Evolutionary conservation across 192 early-diverging fungal species (phyloP).

Genomic region (Backusella australiensis): DNA sequence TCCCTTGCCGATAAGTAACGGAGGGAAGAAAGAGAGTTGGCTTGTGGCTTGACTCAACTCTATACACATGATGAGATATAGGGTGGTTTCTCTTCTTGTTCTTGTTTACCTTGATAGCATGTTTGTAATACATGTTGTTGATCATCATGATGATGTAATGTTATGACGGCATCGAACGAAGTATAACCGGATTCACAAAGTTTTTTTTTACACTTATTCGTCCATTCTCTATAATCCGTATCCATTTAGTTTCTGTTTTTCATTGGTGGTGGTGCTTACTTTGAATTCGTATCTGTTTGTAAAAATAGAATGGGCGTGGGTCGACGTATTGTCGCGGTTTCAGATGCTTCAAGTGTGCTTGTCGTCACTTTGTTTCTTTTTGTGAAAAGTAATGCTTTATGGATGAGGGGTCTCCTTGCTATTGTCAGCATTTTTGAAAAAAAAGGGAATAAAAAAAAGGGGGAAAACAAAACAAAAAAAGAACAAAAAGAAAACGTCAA

Average conservation of each 20-base stretch:
- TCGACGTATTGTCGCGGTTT: not conserved
- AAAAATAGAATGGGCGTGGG: conserved; percentile 6
- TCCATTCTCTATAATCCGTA: not conserved
- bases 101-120: conserved; percentile 2
- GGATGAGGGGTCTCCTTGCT: not conserved
- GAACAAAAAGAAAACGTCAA: not conserved
- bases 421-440: not conserved
- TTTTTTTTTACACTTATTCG: not conserved
- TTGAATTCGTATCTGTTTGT: conserved; percentile 3
- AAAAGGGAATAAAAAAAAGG: not conserved
- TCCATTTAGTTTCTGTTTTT: not conserved
- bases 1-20: conserved; percentile 15
- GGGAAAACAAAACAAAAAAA: not conserved
- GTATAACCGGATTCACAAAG: not conserved
- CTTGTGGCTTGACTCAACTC: conserved; percentile 9
- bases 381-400: not conserved
- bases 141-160: not conserved
- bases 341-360: not conserved
- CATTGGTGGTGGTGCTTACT: not conserved
- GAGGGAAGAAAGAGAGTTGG: conserved; percentile 22
- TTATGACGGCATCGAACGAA: not conserved
- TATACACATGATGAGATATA: not conserved
- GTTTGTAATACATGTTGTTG: not conserved
- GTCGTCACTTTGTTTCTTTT: conserved; percentile 7
- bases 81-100: not conserved